A percentile compares a stretch with the other conserved stretches of the same genome.
These are phyloP conservation scores for Solanum phureja DNA, from an alignment of 257 asterid species.

Conservation along the genomic window DNA sequence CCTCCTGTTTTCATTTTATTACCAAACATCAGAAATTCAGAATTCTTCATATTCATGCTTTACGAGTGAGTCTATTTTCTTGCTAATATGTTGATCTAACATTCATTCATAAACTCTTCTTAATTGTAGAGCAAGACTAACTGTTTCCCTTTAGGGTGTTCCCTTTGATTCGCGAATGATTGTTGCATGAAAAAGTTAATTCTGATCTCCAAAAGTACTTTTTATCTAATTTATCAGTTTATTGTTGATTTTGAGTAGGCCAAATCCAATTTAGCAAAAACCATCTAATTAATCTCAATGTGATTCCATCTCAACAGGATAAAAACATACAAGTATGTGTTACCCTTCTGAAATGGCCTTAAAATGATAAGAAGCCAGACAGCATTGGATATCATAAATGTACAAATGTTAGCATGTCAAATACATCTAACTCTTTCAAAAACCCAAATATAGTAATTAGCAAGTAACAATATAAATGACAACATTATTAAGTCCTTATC, in stretches of 20 bases:
- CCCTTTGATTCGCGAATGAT: background rate
- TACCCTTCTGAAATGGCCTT: background rate
- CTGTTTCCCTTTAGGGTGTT: background rate
- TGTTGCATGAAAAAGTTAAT: background rate
- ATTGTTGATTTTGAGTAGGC: background rate
- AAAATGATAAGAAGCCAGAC: background rate
- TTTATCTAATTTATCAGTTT: background rate
- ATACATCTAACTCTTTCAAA: background rate
- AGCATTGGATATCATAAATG: background rate
- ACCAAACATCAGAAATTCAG: background rate
- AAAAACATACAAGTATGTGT: background rate
- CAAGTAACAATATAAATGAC: background rate
- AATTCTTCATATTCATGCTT: background rate
- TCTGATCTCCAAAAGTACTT: background rate
- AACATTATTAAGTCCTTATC: background rate
- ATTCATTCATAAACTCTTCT: background rate
- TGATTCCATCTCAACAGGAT: background rate
- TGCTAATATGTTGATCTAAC: background rate
- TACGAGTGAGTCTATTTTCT: background rate
- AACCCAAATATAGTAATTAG: background rate
- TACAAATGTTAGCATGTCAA: background rate
- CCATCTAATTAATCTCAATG: background rate
- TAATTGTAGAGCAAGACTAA: background rate
- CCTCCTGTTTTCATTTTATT: constrained; percentile 3
- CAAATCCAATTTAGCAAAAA: background rate